A percentile compares a stretch with the other conserved stretches of the same genome.
Conservation (phyloP, 805 yeast species). For the Ogataea haglerorum region DNA sequence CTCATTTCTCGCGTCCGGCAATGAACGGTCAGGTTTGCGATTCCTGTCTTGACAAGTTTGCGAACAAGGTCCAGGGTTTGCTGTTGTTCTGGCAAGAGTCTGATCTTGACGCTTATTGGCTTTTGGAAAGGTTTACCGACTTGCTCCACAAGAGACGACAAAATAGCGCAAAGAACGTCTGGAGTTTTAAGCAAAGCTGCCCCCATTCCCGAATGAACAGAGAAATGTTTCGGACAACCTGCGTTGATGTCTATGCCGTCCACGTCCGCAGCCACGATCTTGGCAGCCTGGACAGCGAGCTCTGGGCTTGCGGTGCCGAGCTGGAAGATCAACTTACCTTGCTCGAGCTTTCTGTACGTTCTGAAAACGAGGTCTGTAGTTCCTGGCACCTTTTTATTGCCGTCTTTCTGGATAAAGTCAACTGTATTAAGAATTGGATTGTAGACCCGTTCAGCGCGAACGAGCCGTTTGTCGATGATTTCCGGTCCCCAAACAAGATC, state of each 20-base stretch:
- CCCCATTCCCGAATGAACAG: conserved; percentile 96
- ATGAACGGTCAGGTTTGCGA: conserved; percentile 81
- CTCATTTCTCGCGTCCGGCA: conserved; percentile 90
- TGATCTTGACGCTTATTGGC: conserved; percentile 87
- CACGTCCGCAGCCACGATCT: conserved; percentile 76
- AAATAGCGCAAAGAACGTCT: conserved; percentile 67
- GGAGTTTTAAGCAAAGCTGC: conserved; percentile 87
- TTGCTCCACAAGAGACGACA: conserved; percentile 63
- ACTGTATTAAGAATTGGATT: conserved; percentile 58
- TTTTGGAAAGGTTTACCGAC: conserved; percentile 76
- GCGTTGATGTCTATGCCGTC: conserved; percentile 92
- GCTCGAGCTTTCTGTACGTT: conserved; percentile 61
- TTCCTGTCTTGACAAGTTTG: conserved; percentile 70
- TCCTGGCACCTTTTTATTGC: conserved; percentile 42
- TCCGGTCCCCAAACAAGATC: conserved; percentile 98
- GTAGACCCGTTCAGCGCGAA: conserved; percentile 61
- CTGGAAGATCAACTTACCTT: conserved; percentile 75
- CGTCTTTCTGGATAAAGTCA: conserved; percentile 49
- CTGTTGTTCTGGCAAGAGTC: conserved; percentile 64
- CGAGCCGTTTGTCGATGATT: conserved; percentile 79
- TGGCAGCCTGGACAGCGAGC: conserved; percentile 85
- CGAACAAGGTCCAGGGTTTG: conserved; percentile 59
- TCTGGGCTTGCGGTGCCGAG: conserved; percentile 84
- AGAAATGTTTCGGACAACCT: conserved; percentile 96
- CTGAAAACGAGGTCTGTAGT: conserved; percentile 59